Conservation (phyloP, 129 eudicot species). For the Helichrysum umbraculigerum region DNA sequence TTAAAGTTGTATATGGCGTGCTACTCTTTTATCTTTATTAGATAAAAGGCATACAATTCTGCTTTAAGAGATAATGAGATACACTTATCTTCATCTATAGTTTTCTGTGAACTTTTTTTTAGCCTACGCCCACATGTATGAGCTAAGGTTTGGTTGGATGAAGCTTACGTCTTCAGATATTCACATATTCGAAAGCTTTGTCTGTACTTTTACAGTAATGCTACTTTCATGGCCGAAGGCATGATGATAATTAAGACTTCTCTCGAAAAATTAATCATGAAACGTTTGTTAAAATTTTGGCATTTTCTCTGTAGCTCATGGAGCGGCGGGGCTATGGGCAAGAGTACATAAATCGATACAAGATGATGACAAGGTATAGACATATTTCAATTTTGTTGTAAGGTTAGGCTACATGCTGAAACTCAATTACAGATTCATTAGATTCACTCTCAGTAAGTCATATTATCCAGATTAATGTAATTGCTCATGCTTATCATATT, state of each 20-base stretch:
- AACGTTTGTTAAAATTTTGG: slow-evolving; percentile 1
- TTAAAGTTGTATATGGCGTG: not conserved
- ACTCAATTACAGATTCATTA: not conserved
- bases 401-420: slow-evolving; percentile 3
- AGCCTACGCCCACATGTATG: slow-evolving; percentile 12
- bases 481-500: not conserved
- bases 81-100: not conserved
- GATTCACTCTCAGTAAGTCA: not conserved
- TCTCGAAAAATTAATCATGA: not conserved
- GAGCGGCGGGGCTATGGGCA: slow-evolving; percentile 93
- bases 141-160: slow-evolving; percentile 12
- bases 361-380: slow-evolving; percentile 91
- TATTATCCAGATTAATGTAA: not conserved
- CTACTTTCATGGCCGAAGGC: not conserved
- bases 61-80: slow-evolving; percentile 22
- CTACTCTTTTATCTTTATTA: slow-evolving; percentile 9
- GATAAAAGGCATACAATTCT: slow-evolving; percentile 1
- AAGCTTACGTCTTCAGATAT: slow-evolving; percentile 16
- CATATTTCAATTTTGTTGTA: slow-evolving; percentile 6
- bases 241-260: not conserved
- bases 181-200: not conserved
- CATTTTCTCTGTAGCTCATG: slow-evolving; percentile 74
- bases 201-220: not conserved
- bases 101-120: not conserved
- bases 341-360: slow-evolving; percentile 94